Evolutionary conservation across 768 basidiomycete genomes (phyloP), one percentile per base, ranked within the genome.

Genomic region (Phanerochaete sordida): DNA sequence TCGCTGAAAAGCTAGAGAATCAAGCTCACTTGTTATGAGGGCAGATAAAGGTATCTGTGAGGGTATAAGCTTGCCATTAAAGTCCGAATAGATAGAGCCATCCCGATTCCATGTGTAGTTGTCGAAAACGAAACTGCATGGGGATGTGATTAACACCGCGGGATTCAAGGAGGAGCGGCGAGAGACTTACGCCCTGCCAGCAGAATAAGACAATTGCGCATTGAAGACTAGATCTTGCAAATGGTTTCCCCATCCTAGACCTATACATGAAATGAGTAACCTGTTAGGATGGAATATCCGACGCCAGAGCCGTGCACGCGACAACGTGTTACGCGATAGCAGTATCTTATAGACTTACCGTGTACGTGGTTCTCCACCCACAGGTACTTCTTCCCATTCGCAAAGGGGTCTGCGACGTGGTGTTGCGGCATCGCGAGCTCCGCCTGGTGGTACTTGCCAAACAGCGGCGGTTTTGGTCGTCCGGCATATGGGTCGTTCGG

Each of bases 91-190:
- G 39, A 79, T 77, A 4, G 70, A 68, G 0, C 72, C 72, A 5
- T 76, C 75, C 2, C 70, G 71, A 6, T 74, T 68, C 84, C 84
- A 85, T 0, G 81, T 81, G 60, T 80, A 84, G 51, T 85, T 82
- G 61, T 83, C 76, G 64, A 83, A 84, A 2, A 85, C 84, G 33
- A 72, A 76, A 4, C 77, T 78, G 48, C 9, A 33, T 7, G 45
- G 19, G 26, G 16, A n/a, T n/a, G n/a, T n/a, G n/a, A n/a, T n/a
- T 51, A 13, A 53, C 24, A 1, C 44, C 27, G 11, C 6, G 13
- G 27, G 47, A 0, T n/a, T 56, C 27, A 37, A 26, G 13, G 46
- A 11, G 39, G 39, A 6, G 33, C 8, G 27, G 8, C 19, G 23
- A 53, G 50, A 30, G 4, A 70, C 75, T 46, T 56, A 78, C 76